Conservation (phyloP, 78 protist species). For the Planoprotostelium fungivorum region DNA sequence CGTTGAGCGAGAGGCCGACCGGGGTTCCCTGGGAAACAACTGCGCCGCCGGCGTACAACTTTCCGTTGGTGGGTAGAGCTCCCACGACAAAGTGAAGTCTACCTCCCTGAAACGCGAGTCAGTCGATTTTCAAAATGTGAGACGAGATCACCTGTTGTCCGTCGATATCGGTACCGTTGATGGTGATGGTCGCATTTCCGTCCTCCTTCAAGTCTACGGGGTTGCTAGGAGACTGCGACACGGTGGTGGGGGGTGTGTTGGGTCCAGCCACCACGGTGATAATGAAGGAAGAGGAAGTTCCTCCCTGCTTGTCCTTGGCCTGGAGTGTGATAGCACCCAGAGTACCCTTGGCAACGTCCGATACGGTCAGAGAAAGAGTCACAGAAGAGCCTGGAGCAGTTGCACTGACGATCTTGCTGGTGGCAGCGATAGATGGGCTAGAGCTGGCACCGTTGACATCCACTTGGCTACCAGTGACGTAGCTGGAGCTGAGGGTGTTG, state of each 20-base stretch:
- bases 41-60: neutral
- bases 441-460: neutral
- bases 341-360: neutral
- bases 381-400: neutral
- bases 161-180: neutral
- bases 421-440: neutral
- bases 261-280: neutral
- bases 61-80: slow-evolving; percentile 6
- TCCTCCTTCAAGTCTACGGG: neutral
- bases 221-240: neutral
- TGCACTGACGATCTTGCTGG: neutral
- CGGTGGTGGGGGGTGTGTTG: neutral
- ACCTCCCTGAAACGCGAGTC: neutral
- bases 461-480: neutral
- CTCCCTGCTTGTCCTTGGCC: neutral
- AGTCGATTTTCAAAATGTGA: too few species aligned
- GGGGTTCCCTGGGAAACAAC: neutral
- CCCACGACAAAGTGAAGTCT: slow-evolving; percentile 3
- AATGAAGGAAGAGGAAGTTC: neutral
- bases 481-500: neutral
- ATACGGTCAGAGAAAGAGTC: neutral
- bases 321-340: neutral
- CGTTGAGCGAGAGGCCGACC: neutral
- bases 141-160: neutral
- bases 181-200: neutral